A percentile compares a stretch with the other conserved stretches of the same genome.
phyloP scores from a whole-genome alignment of 441 rosid genomes.

The Gossypium trilobum region DNA sequence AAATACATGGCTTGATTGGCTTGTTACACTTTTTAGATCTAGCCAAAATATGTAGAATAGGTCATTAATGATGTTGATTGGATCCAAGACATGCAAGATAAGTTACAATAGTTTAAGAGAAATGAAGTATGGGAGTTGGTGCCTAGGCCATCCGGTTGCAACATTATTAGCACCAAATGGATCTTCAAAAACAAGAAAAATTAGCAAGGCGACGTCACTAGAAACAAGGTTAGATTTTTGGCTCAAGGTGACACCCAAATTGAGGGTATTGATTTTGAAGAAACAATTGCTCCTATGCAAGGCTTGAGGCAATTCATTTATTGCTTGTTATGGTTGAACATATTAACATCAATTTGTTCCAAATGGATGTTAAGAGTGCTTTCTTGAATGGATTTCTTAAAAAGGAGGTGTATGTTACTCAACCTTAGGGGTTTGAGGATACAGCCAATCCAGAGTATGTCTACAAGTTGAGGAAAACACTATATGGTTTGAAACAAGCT shows the following conservation, averaged over 20 bases:
- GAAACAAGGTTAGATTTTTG: background rate
- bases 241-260: background rate
- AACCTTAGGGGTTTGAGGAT: background rate
- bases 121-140: background rate
- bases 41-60: background rate
- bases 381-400: background rate
- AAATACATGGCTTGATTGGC: background rate
- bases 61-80: background rate
- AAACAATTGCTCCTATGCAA: background rate
- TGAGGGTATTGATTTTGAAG: background rate
- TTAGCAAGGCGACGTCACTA: background rate
- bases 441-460: no score
- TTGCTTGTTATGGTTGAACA: no score
- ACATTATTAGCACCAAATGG: background rate
- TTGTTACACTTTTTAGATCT: background rate
- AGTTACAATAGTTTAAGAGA: background rate
- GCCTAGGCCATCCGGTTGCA: background rate
- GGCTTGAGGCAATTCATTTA: background rate
- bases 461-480: background rate
- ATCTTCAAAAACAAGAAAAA: background rate
- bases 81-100: background rate
- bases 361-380: background rate
- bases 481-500: background rate
- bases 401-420: background rate
- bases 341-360: no score